Conservation (phyloP, 129 eudicot genomes). For the Centrapalus pauciflorus region DNA sequence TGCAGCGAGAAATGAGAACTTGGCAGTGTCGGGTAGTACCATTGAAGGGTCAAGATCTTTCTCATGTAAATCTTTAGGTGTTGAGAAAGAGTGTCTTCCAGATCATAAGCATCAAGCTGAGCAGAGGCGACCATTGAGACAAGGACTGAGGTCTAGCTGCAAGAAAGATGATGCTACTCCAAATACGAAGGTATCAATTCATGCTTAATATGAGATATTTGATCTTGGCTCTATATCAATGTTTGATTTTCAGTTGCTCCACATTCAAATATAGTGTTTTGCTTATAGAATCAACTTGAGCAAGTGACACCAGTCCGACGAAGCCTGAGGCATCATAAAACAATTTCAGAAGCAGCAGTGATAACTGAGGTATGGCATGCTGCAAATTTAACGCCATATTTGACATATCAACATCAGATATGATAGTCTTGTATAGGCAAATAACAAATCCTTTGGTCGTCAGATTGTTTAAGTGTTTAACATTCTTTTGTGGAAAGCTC, state of each 20-base stretch:
- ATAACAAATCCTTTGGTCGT: not conserved
- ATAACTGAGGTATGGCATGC: conserved; percentile 20
- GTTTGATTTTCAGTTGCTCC: not conserved
- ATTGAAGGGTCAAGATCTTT: not conserved
- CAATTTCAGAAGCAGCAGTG: conserved; percentile 24
- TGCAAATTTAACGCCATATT: not conserved
- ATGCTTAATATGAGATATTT: not conserved
- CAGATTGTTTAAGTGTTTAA: not conserved
- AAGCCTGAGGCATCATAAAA: conserved; percentile 24
- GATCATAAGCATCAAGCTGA: conserved; percentile 11
- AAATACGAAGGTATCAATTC: conserved; percentile 20
- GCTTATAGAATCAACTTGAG: conserved; percentile 24
- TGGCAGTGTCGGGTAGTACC: not conserved
- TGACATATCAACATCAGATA: not conserved
- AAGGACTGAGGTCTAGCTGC: conserved; percentile 27
- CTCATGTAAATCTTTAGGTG: not conserved
- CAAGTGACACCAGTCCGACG: conserved; percentile 24
- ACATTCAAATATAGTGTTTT: not conserved
- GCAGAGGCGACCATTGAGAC: conserved; percentile 14
- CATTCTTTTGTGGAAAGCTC: not conserved
- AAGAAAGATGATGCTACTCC: conserved; percentile 16
- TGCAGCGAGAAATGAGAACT: not conserved
- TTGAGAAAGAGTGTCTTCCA: not conserved
- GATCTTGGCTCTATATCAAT: not conserved
- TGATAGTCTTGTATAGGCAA: not conserved